phyloP scores from a whole-genome alignment of 371 early-diverging fungal genomes.

The Rhizopus delemar region DNA sequence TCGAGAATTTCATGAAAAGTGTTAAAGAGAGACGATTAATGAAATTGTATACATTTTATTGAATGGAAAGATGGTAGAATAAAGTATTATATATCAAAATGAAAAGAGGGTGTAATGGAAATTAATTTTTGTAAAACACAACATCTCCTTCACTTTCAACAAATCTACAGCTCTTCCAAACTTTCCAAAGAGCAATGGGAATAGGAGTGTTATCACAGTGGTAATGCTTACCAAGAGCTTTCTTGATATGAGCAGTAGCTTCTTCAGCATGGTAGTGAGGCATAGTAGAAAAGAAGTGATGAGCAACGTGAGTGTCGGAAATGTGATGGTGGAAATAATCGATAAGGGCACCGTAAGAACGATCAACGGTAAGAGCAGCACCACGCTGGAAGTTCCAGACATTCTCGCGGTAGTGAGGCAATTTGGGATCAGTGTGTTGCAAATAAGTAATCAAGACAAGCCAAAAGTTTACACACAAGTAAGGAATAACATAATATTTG shows the following conservation, averaged over 20 bases:
- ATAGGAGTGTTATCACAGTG: constrained; percentile 67
- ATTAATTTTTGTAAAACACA: constrained; percentile 61
- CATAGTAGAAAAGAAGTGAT: constrained; percentile 89
- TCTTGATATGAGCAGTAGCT: constrained; percentile 77
- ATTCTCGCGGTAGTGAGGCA: constrained; percentile 81
- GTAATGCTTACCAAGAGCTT: constrained; percentile 77
- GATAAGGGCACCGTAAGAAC: constrained; percentile 78
- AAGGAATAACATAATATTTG: constrained; percentile 86
- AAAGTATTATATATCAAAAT: too few relatives aligned
- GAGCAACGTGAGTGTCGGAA: constrained; percentile 83
- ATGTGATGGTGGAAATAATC: constrained; percentile 83
- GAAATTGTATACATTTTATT: background rate
- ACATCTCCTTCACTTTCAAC: constrained; percentile 81
- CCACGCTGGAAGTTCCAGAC: constrained; percentile 88
- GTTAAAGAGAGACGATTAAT: background rate
- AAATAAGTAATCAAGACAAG: constrained; percentile 86
- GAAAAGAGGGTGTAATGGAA: background rate
- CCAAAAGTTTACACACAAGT: constrained; percentile 82
- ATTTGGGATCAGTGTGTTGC: constrained; percentile 82
- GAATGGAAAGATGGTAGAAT: background rate
- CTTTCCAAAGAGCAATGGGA: constrained; percentile 64
- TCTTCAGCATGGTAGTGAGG: constrained; percentile 88
- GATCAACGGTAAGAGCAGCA: constrained; percentile 79
- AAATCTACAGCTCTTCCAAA: constrained; percentile 68
- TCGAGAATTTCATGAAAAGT: too few relatives aligned